Conservation (phyloP, 139 green algal species). For the Chlamydomonas urium region DNA sequence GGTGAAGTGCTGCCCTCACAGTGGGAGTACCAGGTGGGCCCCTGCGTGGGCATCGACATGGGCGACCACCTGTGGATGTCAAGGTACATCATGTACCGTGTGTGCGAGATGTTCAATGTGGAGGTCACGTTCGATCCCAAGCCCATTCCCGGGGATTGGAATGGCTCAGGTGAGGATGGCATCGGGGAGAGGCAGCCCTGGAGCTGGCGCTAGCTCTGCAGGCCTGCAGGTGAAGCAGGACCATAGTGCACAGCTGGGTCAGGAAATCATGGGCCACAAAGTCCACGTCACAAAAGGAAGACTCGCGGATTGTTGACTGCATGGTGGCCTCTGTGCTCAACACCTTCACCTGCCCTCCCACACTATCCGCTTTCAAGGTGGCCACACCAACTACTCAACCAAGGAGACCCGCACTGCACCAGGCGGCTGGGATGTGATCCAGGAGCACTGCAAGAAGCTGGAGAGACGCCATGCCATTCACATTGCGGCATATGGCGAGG, state of each 20-base stretch:
- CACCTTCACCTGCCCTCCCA: background rate
- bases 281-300: too few species aligned
- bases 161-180: conserved; percentile 88
- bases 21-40: conserved; percentile 95
- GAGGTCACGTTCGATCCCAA: conserved; percentile 97
- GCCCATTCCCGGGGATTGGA: conserved; percentile 97
- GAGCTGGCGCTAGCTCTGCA: too few species aligned
- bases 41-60: conserved; percentile 80
- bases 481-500: conserved; percentile 53
- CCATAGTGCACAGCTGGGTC: too few species aligned
- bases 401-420: conserved; percentile 71
- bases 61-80: conserved; percentile 96
- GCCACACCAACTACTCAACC: conserved; percentile 96
- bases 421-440: conserved; percentile 83
- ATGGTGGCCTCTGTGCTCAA: background rate
- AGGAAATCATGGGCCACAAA: too few species aligned
- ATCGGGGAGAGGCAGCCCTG: too few species aligned
- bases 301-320: background rate
- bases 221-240: too few species aligned
- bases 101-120: conserved; percentile 90
- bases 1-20: conserved; percentile 97
- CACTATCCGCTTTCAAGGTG: conserved; percentile 26
- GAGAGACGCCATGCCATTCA: conserved; percentile 69
- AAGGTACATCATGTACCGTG: conserved; percentile 87
- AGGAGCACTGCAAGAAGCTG: conserved; percentile 79